A percentile compares a stretch with the other conserved stretches of the same genome.
These are phyloP conservation scores for Hanseniaspora hatyaiensis DNA, from an alignment of 805 yeast genomes.

Conservation along the genomic window DNA sequence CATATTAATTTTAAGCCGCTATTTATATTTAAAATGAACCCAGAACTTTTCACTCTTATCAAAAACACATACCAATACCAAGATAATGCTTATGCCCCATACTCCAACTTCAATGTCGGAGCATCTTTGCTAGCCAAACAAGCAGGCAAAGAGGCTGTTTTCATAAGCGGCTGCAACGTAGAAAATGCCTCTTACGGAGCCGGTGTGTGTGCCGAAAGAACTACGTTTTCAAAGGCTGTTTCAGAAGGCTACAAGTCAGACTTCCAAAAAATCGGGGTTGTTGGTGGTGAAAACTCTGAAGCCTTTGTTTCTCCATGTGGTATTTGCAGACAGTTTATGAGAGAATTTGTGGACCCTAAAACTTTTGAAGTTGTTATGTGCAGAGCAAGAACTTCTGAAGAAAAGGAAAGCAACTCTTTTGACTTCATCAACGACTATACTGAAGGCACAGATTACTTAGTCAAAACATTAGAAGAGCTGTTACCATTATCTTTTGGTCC, in stretches of 20 bases:
- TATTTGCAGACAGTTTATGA: conserved; percentile 76
- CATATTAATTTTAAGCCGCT: neutral
- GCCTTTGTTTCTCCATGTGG: conserved; percentile 79
- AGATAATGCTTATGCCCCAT: conserved; percentile 38
- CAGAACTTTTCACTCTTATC: conserved; percentile 26
- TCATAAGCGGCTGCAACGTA: conserved; percentile 69
- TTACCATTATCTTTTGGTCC: conserved; percentile 86
- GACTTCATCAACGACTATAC: conserved; percentile 12
- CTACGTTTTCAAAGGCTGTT: conserved; percentile 49
- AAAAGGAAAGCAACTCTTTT: neutral
- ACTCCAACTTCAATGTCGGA: conserved; percentile 52
- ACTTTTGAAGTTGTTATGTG: conserved; percentile 60
- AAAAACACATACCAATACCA: conserved; percentile 31
- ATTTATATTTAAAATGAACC: conserved; percentile 19
- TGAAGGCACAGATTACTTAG: conserved; percentile 37
- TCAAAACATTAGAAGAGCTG: conserved; percentile 47
- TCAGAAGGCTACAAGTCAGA: conserved; percentile 31
- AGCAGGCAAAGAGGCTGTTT: conserved; percentile 16
- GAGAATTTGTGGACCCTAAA: conserved; percentile 52
- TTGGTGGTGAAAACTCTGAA: conserved; percentile 49
- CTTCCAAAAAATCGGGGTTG: conserved; percentile 44
- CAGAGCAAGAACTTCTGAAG: conserved; percentile 24
- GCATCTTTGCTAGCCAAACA: conserved; percentile 50
- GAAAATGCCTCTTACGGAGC: conserved; percentile 89
- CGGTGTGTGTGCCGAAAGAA: conserved; percentile 64